Evolutionary conservation across 2,329 filamentous ascomycete genomes (phyloP).

Genomic region (Ophiostoma triangulosporum): DNA sequence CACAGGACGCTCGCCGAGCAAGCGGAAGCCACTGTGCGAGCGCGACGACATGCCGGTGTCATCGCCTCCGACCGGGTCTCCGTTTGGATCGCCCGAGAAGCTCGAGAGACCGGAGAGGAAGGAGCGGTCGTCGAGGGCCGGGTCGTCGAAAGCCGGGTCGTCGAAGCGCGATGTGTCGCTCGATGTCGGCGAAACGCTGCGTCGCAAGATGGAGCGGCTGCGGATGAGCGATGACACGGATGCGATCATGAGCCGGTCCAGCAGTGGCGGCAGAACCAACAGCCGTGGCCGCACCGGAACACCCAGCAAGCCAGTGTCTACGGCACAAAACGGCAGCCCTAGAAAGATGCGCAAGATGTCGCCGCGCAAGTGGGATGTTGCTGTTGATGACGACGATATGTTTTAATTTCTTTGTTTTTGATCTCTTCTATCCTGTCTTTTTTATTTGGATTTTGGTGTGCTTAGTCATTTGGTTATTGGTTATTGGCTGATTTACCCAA

Average conservation of each 20-base stretch:
- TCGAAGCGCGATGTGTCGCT: background rate
- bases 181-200: constrained; percentile 23
- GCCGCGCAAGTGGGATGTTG: constrained; percentile 33
- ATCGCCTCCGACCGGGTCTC: background rate
- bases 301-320: constrained; percentile 12
- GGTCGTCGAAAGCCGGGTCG: no score
- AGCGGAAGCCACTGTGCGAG: constrained; percentile 41
- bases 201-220: constrained; percentile 35
- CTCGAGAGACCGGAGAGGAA: constrained; percentile 21
- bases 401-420: constrained; percentile 14
- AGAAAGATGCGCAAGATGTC: constrained; percentile 40
- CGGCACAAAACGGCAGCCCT: constrained; percentile 27
- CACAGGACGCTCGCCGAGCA: constrained; percentile 47
- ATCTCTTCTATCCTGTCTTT: background rate
- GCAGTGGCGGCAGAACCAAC: background rate
- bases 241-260: constrained; percentile 7
- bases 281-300: background rate
- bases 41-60: constrained; percentile 30
- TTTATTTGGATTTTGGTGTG: background rate
- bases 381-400: constrained; percentile 26
- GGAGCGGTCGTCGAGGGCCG: background rate
- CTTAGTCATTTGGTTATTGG: background rate
- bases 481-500: background rate
- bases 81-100: background rate
- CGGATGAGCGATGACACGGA: constrained; percentile 26